A percentile compares a stretch with the other conserved stretches of the same genome.
Evolutionary conservation across 73 alveolate genomes (phyloP).

Genomic region (Symbiodinium pilosum): DNA sequence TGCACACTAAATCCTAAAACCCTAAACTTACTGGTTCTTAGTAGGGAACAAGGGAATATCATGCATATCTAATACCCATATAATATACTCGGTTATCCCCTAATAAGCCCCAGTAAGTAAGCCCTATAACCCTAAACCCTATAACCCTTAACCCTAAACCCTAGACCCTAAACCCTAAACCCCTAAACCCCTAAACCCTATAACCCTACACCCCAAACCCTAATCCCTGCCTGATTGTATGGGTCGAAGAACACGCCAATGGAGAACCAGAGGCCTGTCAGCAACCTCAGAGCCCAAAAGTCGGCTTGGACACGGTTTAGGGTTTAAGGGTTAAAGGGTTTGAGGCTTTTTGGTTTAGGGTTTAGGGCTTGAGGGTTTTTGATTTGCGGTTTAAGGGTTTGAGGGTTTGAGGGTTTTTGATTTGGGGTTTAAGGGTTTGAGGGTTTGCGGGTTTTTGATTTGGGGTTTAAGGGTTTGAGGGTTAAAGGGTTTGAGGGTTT

Average conservation of each 20-base stretch:
- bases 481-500: background rate
- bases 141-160: too few relatives aligned
- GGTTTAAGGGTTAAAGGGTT: background rate
- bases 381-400: background rate
- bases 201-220: too few relatives aligned
- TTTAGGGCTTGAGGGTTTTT: background rate
- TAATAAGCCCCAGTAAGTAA: too few relatives aligned
- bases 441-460: background rate
- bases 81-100: too few relatives aligned
- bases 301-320: background rate
- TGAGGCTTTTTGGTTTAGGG: background rate
- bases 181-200: too few relatives aligned
- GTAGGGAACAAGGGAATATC: too few relatives aligned
- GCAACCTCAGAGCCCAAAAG: background rate
- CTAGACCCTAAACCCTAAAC: too few relatives aligned
- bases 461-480: background rate
- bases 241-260: slow-evolving; percentile 83
- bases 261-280: slow-evolving; percentile 44
- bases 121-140: too few relatives aligned
- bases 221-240: slow-evolving; percentile 34
- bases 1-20: too few relatives aligned
- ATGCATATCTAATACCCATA: too few relatives aligned
- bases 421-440: background rate
- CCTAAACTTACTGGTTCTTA: too few relatives aligned
- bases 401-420: background rate